Percentiles rank a stretch among this genome's conserved stretches.
Evolutionary conservation across 129 eudicot genomes (phyloP).

Genomic region (Escallonia herrerae): DNA sequence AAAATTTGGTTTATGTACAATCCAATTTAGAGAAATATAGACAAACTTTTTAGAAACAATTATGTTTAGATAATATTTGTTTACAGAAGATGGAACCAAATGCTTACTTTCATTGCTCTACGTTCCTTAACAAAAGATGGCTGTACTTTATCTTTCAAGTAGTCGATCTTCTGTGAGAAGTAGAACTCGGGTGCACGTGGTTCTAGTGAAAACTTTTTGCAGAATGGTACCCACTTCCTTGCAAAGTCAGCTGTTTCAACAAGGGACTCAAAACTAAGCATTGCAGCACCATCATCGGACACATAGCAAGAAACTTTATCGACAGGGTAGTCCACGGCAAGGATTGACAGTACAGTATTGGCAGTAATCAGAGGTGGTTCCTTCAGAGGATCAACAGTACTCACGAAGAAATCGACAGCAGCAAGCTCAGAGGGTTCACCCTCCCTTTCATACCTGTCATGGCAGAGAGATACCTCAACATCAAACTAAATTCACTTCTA

Average conservation of each 20-base stretch:
- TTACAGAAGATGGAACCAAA: no score
- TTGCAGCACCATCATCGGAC: slow-evolving; percentile 99
- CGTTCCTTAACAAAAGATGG: slow-evolving; percentile 99
- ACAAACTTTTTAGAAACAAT: background rate
- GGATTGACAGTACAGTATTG: slow-evolving; percentile 92
- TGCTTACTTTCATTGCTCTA: slow-evolving; percentile 93
- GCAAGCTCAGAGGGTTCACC: slow-evolving; percentile 85
- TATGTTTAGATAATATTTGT: background rate
- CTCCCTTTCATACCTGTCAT: slow-evolving; percentile 71
- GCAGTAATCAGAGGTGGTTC: slow-evolving; percentile 97
- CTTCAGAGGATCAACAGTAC: slow-evolving; percentile 95
- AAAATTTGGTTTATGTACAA: background rate
- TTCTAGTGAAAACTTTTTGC: slow-evolving; percentile 74
- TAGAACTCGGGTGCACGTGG: slow-evolving; percentile 99
- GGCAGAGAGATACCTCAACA: background rate
- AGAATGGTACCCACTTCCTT: slow-evolving; percentile 95
- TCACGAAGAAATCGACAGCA: slow-evolving; percentile 94
- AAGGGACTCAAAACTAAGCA: slow-evolving; percentile 89
- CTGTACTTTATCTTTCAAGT: slow-evolving; percentile 94
- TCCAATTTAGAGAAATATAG: background rate
- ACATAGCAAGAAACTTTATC: slow-evolving; percentile 97
- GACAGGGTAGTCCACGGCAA: slow-evolving; percentile 96
- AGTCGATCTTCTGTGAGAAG: slow-evolving; percentile 98
- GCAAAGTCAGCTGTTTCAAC: slow-evolving; percentile 96
- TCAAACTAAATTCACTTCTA: no score